Base-by-base conservation (phyloP, 768 basidiomycete genomes). In the Pleurotus citrinopileatus region DNA sequence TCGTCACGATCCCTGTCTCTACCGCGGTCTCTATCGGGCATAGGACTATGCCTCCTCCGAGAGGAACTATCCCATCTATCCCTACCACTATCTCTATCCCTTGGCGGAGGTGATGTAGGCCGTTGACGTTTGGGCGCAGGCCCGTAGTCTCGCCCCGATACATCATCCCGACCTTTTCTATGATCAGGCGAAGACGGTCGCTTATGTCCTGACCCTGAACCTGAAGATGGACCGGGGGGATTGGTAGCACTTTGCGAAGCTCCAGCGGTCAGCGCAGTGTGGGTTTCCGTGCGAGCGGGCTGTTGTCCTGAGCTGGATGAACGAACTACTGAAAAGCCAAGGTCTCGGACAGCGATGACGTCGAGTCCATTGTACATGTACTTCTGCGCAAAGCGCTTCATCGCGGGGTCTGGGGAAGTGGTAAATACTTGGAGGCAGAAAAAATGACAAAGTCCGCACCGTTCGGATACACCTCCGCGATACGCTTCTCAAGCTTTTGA, bases 381-480 rank as follows among this genome's bases (percentile, higher is more conserved):
- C 37, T 92, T 79, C 63, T 93, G 89, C 0, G 94, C 94, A 56
- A 97, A 90, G 0, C 89, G 88, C 62, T 96, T 93, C 67, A 97
- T 90, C 0, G 92, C 84, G 0, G 91, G 86, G 61, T 94, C 95
- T 97, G 62, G 1, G 5, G 29, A n/a, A 36, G 13, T 40, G 34
- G 32, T 17, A 20, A 40, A 2, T 47, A 22, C 5, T 20, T 19
- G 26, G n/a, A 26, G 29, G 6, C 27, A 43, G 17, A 55, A 29
- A 45, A 42, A 25, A 53, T 52, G n/a, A 52, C 37, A 44, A 45
- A 43, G 7, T 8, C 69, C 82, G 36, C 57, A 93, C 94, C 93
- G 45, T 82, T 82, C 0, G 94, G 86, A 69, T 92, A 98, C 0
- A 86, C 83, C 56, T 98, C 95, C 0, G 87, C 76, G 61, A 98